phyloP scores from a whole-genome alignment of 2,329 filamentous ascomycete genomes.

The Diaporthe ilicicola region DNA sequence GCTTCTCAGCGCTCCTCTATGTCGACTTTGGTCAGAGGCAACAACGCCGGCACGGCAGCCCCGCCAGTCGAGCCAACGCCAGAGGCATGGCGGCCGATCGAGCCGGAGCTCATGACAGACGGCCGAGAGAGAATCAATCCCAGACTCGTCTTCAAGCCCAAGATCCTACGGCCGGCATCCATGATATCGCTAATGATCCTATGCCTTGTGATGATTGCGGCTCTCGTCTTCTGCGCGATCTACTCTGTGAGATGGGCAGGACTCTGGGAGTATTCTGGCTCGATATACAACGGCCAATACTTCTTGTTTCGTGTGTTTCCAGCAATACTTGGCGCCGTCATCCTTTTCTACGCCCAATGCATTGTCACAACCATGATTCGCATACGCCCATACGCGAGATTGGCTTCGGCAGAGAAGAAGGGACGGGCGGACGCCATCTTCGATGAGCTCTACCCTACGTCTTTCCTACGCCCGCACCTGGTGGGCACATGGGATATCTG shows the following conservation, averaged over 20 bases:
- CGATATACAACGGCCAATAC: constrained; percentile 76
- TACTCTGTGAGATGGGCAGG: constrained; percentile 71
- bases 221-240: constrained; percentile 75
- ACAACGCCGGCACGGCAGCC: constrained; percentile 7
- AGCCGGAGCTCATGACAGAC: constrained; percentile 41
- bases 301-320: constrained; percentile 90
- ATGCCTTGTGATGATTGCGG: constrained; percentile 75
- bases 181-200: constrained; percentile 68
- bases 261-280: constrained; percentile 71
- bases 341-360: constrained; percentile 81
- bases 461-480: constrained; percentile 70
- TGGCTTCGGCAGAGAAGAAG: constrained; percentile 71
- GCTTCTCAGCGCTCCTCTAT: constrained; percentile 31
- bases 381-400: constrained; percentile 78
- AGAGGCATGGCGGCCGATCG: constrained; percentile 40
- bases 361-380: constrained; percentile 79
- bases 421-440: constrained; percentile 73
- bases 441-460: constrained; percentile 71
- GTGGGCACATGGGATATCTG: constrained; percentile 73
- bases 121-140: constrained; percentile 49
- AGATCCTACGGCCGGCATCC: constrained; percentile 72
- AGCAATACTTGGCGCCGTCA: constrained; percentile 74
- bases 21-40: constrained; percentile 32
- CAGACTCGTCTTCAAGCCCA: constrained; percentile 72
- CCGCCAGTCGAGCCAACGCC: constrained; percentile 1